Evolutionary conservation across 257 asterid genomes (phyloP).

Genomic region (Solanum bukasovii): DNA sequence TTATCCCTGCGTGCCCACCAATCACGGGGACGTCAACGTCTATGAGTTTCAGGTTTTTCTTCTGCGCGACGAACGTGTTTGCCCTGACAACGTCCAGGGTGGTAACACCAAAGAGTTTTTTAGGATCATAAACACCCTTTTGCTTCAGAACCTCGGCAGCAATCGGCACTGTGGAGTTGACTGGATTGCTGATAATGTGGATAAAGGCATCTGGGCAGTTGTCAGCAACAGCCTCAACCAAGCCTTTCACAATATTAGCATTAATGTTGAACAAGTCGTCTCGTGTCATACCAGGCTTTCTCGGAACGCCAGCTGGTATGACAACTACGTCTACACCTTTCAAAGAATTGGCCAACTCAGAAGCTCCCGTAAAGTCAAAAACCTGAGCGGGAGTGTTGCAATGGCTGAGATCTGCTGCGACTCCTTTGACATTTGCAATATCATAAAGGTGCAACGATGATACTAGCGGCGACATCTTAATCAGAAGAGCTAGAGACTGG

Average conservation of each 20-base stretch:
- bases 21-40: constrained; percentile 10
- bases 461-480: constrained; percentile 14
- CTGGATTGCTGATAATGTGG: constrained; percentile 10
- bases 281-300: constrained; percentile 13
- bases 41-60: constrained; percentile 9
- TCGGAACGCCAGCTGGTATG: constrained; percentile 11
- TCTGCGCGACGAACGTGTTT: background rate
- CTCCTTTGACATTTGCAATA: constrained; percentile 15
- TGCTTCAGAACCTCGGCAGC: constrained; percentile 13
- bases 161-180: constrained; percentile 12
- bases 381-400: constrained; percentile 15
- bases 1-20: constrained; percentile 13
- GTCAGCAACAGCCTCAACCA: constrained; percentile 13
- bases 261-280: constrained; percentile 12
- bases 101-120: constrained; percentile 13
- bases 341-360: constrained; percentile 7
- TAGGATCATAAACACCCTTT: constrained; percentile 9
- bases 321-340: constrained; percentile 8
- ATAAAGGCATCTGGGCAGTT: constrained; percentile 13
- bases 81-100: constrained; percentile 15
- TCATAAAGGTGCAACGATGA: constrained; percentile 7
- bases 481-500: constrained; percentile 9
- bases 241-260: constrained; percentile 11
- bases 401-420: constrained; percentile 12
- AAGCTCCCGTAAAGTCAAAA: constrained; percentile 11